Evolutionary conservation across 108 stramenopile species (phyloP).

Genomic region (Craspedostauros australis): DNA sequence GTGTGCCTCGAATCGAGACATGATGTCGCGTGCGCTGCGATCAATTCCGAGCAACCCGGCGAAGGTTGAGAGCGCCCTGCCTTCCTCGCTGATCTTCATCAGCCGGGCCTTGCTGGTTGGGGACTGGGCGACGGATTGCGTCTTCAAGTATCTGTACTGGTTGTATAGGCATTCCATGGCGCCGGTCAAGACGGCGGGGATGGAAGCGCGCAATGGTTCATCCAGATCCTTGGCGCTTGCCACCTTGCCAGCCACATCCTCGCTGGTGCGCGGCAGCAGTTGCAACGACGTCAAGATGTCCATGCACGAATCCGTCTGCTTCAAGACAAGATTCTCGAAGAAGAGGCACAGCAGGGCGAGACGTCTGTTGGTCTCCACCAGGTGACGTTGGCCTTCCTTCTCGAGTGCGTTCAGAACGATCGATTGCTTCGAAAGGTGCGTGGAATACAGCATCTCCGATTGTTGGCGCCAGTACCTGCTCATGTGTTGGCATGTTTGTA

Average conservation of each 20-base stretch:
- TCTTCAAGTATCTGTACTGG: conserved; percentile 25
- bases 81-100: conserved; percentile 41
- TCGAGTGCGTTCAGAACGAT: conserved; percentile 37
- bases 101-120: conserved; percentile 21
- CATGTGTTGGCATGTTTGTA: no score
- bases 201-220: conserved; percentile 19
- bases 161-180: conserved; percentile 34
- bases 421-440: conserved; percentile 42
- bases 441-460: conserved; percentile 48
- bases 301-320: conserved; percentile 48
- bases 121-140: no score
- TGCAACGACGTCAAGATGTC: conserved; percentile 20
- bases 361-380: conserved; percentile 50
- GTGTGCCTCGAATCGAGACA: conserved; percentile 23
- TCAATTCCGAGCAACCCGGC: conserved; percentile 47
- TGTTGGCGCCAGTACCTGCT: conserved; percentile 56
- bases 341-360: conserved; percentile 66
- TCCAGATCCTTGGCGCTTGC: conserved; percentile 30
- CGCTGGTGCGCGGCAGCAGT: conserved; percentile 32
- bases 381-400: conserved; percentile 35
- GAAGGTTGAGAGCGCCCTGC: conserved; percentile 64
- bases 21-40: conserved; percentile 9
- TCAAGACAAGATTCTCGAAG: conserved; percentile 41
- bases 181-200: conserved; percentile 27
- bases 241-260: conserved; percentile 27